These are phyloP conservation scores for Cnidoscolus chayamansa DNA, from an alignment of 441 rosid species.

Conservation along the genomic window DNA sequence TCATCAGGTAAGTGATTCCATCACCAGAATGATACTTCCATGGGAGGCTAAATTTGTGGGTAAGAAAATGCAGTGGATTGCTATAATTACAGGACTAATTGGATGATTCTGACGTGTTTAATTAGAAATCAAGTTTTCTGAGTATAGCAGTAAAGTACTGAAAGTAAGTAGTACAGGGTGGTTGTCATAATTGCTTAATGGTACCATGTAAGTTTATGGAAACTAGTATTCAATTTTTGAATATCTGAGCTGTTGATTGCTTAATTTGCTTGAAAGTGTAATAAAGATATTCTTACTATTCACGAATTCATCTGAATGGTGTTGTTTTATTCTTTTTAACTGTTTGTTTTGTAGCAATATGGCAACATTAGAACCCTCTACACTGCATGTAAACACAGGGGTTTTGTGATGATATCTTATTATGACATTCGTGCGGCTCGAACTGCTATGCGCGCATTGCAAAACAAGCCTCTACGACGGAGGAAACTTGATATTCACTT, in stretches of 20 bases:
- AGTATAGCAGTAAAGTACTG: not conserved
- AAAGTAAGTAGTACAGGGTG: not conserved
- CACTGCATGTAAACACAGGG: constrained; percentile 98
- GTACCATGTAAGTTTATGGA: not conserved
- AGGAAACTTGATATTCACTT: constrained; percentile 98
- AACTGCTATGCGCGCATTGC: constrained; percentile 90
- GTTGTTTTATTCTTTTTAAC: constrained; percentile 3
- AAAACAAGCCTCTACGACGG: constrained; percentile 86
- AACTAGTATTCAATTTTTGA: not conserved
- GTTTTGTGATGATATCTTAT: constrained; percentile 98
- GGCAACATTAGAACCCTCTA: constrained; percentile 96
- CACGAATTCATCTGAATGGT: not conserved
- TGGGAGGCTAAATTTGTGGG: too few species aligned
- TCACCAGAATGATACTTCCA: too few species aligned
- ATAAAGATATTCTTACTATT: not conserved
- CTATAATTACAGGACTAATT: not conserved
- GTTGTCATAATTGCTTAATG: not conserved
- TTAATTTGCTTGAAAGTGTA: not conserved
- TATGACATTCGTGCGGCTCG: constrained; percentile 98
- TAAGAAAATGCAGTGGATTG: not conserved
- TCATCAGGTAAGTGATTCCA: too few species aligned
- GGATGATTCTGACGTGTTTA: not conserved
- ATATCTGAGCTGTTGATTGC: not conserved
- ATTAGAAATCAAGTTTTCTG: not conserved
- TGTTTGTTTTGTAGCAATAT: constrained; percentile 63